Evolutionary conservation across 2,329 filamentous ascomycete genomes (phyloP), one percentile per base, ranked within the genome.

Genomic region (Aspergillus ochraceoroseus): DNA sequence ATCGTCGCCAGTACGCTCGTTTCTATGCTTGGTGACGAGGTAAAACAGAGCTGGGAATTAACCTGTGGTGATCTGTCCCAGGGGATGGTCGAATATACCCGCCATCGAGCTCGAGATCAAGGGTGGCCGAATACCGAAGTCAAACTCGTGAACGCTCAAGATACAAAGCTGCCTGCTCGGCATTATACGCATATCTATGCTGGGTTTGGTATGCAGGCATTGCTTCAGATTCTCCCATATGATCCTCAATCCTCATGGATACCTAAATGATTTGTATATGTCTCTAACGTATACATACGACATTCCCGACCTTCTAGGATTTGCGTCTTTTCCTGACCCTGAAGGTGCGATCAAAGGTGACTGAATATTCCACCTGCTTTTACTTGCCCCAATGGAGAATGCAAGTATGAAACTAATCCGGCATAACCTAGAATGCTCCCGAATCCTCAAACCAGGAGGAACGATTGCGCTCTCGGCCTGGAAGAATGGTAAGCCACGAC

Each of bases 61-160:
- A 52, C 74, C n/a, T 74, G 69, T 19, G 67, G 70, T 3, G 76
- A 80, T 49, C 61, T 66, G 14, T 69, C 72, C 0, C 57, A 62
- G 1, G 56, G 51, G 2, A 62, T 75, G 55, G 56, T 78, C 2
- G 62, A 60, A 2, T 48, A 68, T 15, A 57, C 71, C 4, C 60
- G 63, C 46, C 58, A 52, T 38, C 64, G 71, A 22, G 62, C 67
- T 11, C 46, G 54, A 8, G 52, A 47, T 0, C 66, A 74, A 33
- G 61, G 58, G 1, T 79, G 75, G 74, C 52, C 64, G 2, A 72
- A 71, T 35, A 60, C 67, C 0, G 64, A 71, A 47, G 64, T 66
- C 0, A 63, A 61, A 28, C 54, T 66, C 3, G 45, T 73, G 26
- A 71, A 79, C 57, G 73, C 71, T 0, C 70, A 67, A 60, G 70